These are phyloP conservation scores for Curvularia lunata DNA, from an alignment of 2,329 filamentous ascomycete species.

Conservation along the genomic window DNA sequence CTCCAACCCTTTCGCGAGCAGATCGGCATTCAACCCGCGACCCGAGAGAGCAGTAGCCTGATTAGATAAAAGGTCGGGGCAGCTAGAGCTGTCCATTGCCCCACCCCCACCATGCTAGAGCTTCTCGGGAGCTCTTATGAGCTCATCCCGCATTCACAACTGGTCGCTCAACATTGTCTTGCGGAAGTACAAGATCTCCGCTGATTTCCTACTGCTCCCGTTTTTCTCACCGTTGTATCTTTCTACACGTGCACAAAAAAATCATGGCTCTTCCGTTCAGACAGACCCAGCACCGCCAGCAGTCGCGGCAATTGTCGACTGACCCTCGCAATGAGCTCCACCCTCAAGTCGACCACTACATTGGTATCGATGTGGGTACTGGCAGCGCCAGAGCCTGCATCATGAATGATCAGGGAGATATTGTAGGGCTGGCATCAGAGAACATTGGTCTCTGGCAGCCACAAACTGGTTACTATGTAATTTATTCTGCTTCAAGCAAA, in stretches of 20 bases:
- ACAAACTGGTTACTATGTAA: slow-evolving; percentile 62
- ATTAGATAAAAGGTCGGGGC: slow-evolving; percentile 29
- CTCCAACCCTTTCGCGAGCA: slow-evolving; percentile 24
- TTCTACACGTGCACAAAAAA: slow-evolving; percentile 11
- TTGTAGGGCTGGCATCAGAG: slow-evolving; percentile 66
- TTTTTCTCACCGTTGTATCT: slow-evolving; percentile 2
- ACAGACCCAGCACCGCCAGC: slow-evolving; percentile 34
- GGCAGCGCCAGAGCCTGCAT: slow-evolving; percentile 95
- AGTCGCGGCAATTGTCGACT: slow-evolving; percentile 56
- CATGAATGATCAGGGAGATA: slow-evolving; percentile 89
- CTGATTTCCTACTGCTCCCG: neutral
- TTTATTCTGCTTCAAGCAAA: slow-evolving; percentile 10
- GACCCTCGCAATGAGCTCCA: slow-evolving; percentile 64
- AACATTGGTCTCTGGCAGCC: slow-evolving; percentile 62
- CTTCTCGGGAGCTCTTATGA: slow-evolving; percentile 40
- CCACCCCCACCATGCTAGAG: slow-evolving; percentile 44
- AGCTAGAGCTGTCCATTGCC: slow-evolving; percentile 32
- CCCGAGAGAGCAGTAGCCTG: slow-evolving; percentile 19
- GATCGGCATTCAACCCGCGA: slow-evolving; percentile 27
- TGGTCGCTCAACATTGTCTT: slow-evolving; percentile 43
- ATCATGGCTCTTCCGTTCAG: slow-evolving; percentile 39
- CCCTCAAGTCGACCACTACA: slow-evolving; percentile 65
- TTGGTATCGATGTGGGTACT: slow-evolving; percentile 96
- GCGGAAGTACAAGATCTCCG: slow-evolving; percentile 7
- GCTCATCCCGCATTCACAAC: slow-evolving; percentile 44